Percentiles rank a stretch among this genome's conserved stretches.
These are phyloP conservation scores for Coprinopsis marcescibilis DNA, from an alignment of 768 basidiomycete species.

Conservation along the genomic window DNA sequence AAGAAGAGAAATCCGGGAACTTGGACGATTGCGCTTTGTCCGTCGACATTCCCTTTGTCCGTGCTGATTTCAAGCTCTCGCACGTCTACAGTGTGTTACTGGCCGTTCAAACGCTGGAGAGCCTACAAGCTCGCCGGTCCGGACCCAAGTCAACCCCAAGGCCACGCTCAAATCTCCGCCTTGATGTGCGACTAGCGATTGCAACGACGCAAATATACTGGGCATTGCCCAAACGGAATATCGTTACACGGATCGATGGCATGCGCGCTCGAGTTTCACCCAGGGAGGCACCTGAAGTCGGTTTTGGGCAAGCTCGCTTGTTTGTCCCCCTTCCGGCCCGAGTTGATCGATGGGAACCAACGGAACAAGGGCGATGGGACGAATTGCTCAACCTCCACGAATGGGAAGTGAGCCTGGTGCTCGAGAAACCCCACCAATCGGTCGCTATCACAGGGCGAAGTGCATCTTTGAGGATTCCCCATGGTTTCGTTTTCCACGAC, in stretches of 20 bases:
- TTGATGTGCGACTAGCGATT: slow-evolving; percentile 18
- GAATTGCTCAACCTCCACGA: slow-evolving; percentile 59
- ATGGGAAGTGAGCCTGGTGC: slow-evolving; percentile 37
- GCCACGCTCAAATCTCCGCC: slow-evolving; percentile 4
- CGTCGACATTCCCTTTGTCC: slow-evolving; percentile 47
- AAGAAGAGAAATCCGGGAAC: slow-evolving; percentile 13
- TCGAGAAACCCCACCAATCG: slow-evolving; percentile 24
- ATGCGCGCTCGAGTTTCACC: slow-evolving; percentile 23
- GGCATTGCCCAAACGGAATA: slow-evolving; percentile 42
- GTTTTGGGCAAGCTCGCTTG: slow-evolving; percentile 37
- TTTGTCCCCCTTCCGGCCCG: slow-evolving; percentile 52
- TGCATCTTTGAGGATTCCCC: slow-evolving; percentile 72
- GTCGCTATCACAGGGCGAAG: slow-evolving; percentile 57
- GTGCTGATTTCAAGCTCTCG: slow-evolving; percentile 50
- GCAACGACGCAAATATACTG: slow-evolving; percentile 42
- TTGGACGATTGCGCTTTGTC: slow-evolving; percentile 41
- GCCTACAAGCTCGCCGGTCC: slow-evolving; percentile 24
- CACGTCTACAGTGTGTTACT: slow-evolving; percentile 69
- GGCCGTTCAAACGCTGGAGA: slow-evolving; percentile 46
- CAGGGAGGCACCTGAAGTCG: slow-evolving; percentile 25
- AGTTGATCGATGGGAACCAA: slow-evolving; percentile 29
- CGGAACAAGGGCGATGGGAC: slow-evolving; percentile 54
- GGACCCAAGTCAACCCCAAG: slow-evolving; percentile 4
- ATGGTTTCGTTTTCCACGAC: slow-evolving; percentile 68
- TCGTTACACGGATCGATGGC: slow-evolving; percentile 40